Base-by-base conservation (phyloP, 1,284 basidiomycete genomes). In the Fomitopsis betulina region DNA sequence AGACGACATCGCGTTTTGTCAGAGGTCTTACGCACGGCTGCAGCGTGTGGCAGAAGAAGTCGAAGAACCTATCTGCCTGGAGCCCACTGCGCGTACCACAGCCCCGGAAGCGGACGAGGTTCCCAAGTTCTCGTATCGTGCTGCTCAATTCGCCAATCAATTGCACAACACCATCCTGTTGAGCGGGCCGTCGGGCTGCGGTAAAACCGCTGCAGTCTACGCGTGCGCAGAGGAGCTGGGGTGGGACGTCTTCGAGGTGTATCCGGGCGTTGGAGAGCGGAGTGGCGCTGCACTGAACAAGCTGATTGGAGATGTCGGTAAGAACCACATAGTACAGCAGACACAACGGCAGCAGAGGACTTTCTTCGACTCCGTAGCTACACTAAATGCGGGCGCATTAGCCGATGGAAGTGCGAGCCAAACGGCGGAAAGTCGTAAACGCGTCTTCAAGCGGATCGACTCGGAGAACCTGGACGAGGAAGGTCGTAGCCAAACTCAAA, bases 231-330 rank as follows among this genome's bases (percentile, higher is more conserved):
- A 89, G 45, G 94, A 98, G 72, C 80, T 99, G 21, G 94, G 91
- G 5, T 99, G 92, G 89, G 93, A 97, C 54, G 87, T 99, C 12
- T 98, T 99, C 68, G 97, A 99, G 72, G 93, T 99, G 9, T 93
- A 95, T 73, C 91, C 97, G n/a, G 97, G 97, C 4, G 88, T 96
- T 59, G 93, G 93, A 25, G 90, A 84, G 67, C 84, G 97, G 23
- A 91, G 85, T 47, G 93, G 91, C 2, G 79, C 86, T 37, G 92
- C 87, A 62, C 75, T 99, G 58, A 84, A 91, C 56, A 79, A 82
- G 55, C 82, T 96, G 59, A 86, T 99, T 23, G 97, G 97, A 10
- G 94, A 97, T 63, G 92, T 98, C 1, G 93, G 93, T 10, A 91
- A 85, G 73, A 99, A 98, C 71, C 96, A 98, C 71, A 80, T 90